Conservation (phyloP, 345 rosid species). For the Conringia planisiliqua region DNA sequence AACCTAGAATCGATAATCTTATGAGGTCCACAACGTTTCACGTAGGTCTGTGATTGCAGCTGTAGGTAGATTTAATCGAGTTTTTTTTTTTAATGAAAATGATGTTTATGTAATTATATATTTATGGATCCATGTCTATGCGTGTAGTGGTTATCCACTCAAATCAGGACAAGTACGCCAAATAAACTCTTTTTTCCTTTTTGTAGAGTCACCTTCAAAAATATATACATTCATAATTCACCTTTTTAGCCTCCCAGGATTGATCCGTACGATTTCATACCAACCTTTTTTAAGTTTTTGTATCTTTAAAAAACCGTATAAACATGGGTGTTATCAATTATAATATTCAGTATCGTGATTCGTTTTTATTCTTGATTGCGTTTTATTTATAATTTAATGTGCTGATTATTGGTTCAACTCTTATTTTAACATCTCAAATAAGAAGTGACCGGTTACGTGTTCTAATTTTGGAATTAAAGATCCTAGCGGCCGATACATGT, state of each 20-base stretch:
- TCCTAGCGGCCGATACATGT: not conserved
- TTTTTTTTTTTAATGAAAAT: not conserved
- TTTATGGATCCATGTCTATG: slow-evolving; percentile 1
- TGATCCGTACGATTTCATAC: slow-evolving; percentile 9
- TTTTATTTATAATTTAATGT: not conserved
- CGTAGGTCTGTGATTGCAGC: slow-evolving; percentile 1
- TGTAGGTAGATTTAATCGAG: not conserved
- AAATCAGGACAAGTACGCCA: slow-evolving; percentile 4
- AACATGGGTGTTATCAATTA: not conserved
- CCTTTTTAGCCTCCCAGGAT: not conserved
- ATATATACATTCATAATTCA: slow-evolving; percentile 8
- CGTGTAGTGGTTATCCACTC: slow-evolving; percentile 26
- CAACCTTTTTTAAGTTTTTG: not conserved
- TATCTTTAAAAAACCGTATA: not conserved
- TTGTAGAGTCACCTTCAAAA: slow-evolving; percentile 9
- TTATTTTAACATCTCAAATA: not conserved
- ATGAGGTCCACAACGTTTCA: slow-evolving; percentile 8
- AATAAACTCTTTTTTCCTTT: not conserved
- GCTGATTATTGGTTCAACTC: slow-evolving; percentile 8
- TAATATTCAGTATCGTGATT: not conserved
- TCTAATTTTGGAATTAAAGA: not conserved
- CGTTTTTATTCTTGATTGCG: not conserved
- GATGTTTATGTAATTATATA: slow-evolving; percentile 3
- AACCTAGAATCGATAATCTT: slow-evolving; percentile 5
- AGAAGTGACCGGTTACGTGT: not conserved